Percentiles rank a stretch among this genome's conserved stretches.
Evolutionary conservation across 1,284 basidiomycete genomes (phyloP).

Genomic region (Sanghuangporus weigelae): DNA sequence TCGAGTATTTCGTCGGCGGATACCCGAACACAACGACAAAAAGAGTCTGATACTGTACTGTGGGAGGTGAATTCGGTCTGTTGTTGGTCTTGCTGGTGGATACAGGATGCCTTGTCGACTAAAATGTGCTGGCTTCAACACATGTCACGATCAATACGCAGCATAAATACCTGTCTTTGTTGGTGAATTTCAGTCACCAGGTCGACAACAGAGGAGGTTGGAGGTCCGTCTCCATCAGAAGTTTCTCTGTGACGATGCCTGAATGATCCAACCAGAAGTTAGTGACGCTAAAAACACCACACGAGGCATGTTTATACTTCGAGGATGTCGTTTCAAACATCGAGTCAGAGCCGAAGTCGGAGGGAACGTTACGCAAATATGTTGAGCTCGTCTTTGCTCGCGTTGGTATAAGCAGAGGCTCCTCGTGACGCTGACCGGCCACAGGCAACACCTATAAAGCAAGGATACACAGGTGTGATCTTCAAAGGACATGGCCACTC

Average conservation of each 20-base stretch:
- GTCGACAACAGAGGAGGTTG: slow-evolving; percentile 63
- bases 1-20: slow-evolving; percentile 63
- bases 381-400: slow-evolving; percentile 72
- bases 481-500: slow-evolving; percentile 16
- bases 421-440: slow-evolving; percentile 57
- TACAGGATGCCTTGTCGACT: slow-evolving; percentile 28
- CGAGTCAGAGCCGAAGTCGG: slow-evolving; percentile 72
- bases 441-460: slow-evolving; percentile 44
- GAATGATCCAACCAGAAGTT: slow-evolving; percentile 1
- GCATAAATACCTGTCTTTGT: slow-evolving; percentile 34
- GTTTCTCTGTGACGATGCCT: slow-evolving; percentile 48
- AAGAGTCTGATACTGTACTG: slow-evolving; percentile 30
- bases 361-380: slow-evolving; percentile 51
- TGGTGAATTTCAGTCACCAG: slow-evolving; percentile 54
- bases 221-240: slow-evolving; percentile 70
- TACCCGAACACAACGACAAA: slow-evolving; percentile 74
- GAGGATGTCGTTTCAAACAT: slow-evolving; percentile 62
- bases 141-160: slow-evolving; percentile 21
- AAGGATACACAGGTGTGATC: slow-evolving; percentile 8
- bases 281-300: neutral
- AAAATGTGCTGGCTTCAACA: neutral
- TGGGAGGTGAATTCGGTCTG: slow-evolving; percentile 26
- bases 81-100: slow-evolving; percentile 30
- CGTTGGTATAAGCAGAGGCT: slow-evolving; percentile 63
- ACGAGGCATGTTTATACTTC: slow-evolving; percentile 31